Base-by-base conservation (phyloP, 2,329 filamentous ascomycete genomes). In the Penicillium sp. region DNA sequence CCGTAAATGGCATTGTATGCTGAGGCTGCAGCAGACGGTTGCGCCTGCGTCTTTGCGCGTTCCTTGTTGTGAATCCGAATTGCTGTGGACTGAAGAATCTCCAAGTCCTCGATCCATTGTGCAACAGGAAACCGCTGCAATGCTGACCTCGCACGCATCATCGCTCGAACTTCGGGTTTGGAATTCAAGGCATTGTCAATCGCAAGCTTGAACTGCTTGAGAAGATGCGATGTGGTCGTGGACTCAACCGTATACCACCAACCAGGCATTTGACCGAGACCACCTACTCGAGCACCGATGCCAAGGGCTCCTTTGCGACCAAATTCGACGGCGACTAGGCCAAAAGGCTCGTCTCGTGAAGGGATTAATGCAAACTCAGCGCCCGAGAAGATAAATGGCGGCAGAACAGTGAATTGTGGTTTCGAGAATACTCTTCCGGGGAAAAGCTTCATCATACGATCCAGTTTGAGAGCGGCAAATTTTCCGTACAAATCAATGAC, bases 231-330 rank as follows among this genome's bases (percentile, higher is more conserved):
- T 0, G 84, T 85, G 1, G 82, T 82, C 6, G 79, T 84, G 0
- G 83, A 85, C 65, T 87, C 85, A 51, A 87, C 81, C 0, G 85
- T 86, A 66, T 82, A 87, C 85, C 85, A 87, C 81, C 84, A 87
- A 23, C 85, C 85, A 18, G 85, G 85, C 84, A 87, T 87, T 64
- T 85, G 82, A n/a, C 85, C 84, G 21, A 87, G 76, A 49, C 85
- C 85, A 59, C 85, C 85, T 34, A 87, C 85, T 49, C 84, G 77
- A 34, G 84, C 82, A 42, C 85, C 85, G 51, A 87, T 83, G 60
- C 85, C 85, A 41, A 87, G 76, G 18, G 85, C 85, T 61, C 85
- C 85, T 66, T 87, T 87, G 23, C 85, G 77, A 51, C 85, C 85
- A 58, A 87, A 87, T 62, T 87, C 85, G 42, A 87, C 85, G 28